These are phyloP conservation scores for Ogataea nakhonphanomensis DNA, from an alignment of 805 yeast genomes.

Conservation along the genomic window DNA sequence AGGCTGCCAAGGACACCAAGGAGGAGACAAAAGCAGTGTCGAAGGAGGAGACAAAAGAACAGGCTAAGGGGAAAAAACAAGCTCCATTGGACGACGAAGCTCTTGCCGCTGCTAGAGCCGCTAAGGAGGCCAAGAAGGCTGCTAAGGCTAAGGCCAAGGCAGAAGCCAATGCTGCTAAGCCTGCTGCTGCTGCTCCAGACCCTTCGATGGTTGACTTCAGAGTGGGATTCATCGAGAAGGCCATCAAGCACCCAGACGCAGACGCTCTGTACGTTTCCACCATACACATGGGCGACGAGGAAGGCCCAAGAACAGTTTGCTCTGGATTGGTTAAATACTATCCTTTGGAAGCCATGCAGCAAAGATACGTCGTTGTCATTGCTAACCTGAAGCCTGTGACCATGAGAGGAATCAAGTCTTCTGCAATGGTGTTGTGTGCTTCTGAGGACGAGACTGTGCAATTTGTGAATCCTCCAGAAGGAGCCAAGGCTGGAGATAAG, in stretches of 20 bases:
- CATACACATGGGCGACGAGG: conserved; percentile 92
- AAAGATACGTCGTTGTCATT: conserved; percentile 83
- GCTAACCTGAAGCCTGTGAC: conserved; percentile 97
- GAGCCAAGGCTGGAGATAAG: conserved; percentile 93
- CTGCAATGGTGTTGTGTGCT: conserved; percentile 96
- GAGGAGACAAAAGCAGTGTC: conserved; percentile 14
- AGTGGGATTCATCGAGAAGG: conserved; percentile 96
- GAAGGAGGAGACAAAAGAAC: conserved; percentile 6
- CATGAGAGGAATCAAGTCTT: conserved; percentile 95
- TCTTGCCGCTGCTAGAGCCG: conserved; percentile 32
- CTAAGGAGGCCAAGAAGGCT: conserved; percentile 39
- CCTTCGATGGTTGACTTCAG: conserved; percentile 89
- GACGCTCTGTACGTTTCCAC: conserved; percentile 95
- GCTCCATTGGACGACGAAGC: conserved; percentile 31
- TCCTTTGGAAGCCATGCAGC: conserved; percentile 92
- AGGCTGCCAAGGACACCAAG: conserved; percentile 18
- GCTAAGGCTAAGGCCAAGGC: conserved; percentile 58
- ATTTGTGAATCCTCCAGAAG: conserved; percentile 92
- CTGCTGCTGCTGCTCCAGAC: conserved; percentile 60
- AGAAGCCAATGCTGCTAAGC: conserved; percentile 40
- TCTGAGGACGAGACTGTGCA: conserved; percentile 77
- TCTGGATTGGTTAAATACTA: conserved; percentile 90
- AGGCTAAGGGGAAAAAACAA: conserved; percentile 15
- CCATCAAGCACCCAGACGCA: conserved; percentile 96
- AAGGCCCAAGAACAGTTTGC: conserved; percentile 97